Conservation (phyloP, 2,329 filamentous ascomycete species). For the Iodosphaeria phyllophila region DNA sequence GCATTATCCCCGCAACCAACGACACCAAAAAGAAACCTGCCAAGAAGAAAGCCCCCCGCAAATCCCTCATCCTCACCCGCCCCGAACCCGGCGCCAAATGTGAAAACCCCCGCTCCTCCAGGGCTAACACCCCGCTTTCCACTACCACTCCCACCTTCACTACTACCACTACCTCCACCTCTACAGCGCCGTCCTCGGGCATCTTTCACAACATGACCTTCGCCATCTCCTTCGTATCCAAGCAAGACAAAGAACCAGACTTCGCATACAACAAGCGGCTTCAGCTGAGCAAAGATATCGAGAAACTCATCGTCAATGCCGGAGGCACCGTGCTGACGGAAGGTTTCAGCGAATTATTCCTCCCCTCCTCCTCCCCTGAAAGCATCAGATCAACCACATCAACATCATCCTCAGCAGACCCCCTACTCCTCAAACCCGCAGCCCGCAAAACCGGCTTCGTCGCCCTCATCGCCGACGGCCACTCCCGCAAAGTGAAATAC, state of each 20-base stretch:
- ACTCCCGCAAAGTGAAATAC: constrained; percentile 78
- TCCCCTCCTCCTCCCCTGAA: constrained; percentile 17
- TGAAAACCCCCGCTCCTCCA: constrained; percentile 5
- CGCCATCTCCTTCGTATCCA: constrained; percentile 52
- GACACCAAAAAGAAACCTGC: too few species aligned
- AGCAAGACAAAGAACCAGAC: constrained; percentile 1
- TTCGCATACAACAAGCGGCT: constrained; percentile 19
- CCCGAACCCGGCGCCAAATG: constrained; percentile 7
- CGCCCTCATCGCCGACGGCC: constrained; percentile 68
- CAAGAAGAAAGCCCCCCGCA: background rate
- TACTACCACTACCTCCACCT: background rate
- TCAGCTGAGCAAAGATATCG: constrained; percentile 27
- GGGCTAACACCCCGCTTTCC: background rate
- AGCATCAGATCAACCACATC: constrained; percentile 11
- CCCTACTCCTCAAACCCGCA: constrained; percentile 36
- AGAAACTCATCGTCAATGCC: constrained; percentile 43
- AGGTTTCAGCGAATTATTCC: constrained; percentile 72
- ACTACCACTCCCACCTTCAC: constrained; percentile 1
- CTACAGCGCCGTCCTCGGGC: constrained; percentile 2
- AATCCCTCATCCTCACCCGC: constrained; percentile 6
- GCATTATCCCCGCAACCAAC: too few species aligned
- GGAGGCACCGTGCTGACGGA: constrained; percentile 55
- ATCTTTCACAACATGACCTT: constrained; percentile 75
- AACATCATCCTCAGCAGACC: constrained; percentile 6
- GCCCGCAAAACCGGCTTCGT: constrained; percentile 51